Conservation (phyloP, 257 asterid genomes). For the Solanum habrochaites region DNA sequence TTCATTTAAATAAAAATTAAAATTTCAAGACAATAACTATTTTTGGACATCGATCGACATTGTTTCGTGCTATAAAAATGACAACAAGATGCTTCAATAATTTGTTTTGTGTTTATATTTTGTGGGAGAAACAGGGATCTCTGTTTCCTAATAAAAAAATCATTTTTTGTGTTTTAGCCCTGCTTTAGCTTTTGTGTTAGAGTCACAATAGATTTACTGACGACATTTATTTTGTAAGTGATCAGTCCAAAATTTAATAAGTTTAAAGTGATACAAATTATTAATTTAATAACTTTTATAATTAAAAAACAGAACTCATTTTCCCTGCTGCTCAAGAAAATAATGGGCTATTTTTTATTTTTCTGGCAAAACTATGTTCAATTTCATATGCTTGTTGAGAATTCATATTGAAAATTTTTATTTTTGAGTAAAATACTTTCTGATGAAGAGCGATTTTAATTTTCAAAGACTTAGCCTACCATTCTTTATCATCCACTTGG, state of each 20-base stretch:
- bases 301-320: background rate
- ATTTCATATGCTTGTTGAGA: background rate
- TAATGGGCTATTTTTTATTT: background rate
- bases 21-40: background rate
- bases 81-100: background rate
- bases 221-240: background rate
- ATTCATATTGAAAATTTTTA: too few relatives aligned
- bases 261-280: background rate
- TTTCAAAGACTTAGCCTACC: background rate
- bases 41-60: background rate
- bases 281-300: background rate
- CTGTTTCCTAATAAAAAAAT: background rate
- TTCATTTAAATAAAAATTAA: background rate
- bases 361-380: too few relatives aligned
- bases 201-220: background rate
- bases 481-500: background rate
- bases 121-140: background rate
- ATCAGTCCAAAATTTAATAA: background rate
- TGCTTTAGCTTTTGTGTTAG: background rate
- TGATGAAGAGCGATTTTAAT: too few relatives aligned
- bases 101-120: background rate
- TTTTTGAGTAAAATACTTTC: too few relatives aligned
- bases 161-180: background rate
- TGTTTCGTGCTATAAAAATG: background rate
- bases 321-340: background rate